These are phyloP conservation scores for Raffaelea deltoideospora DNA, from an alignment of 2,329 filamentous ascomycete genomes.

Conservation along the genomic window DNA sequence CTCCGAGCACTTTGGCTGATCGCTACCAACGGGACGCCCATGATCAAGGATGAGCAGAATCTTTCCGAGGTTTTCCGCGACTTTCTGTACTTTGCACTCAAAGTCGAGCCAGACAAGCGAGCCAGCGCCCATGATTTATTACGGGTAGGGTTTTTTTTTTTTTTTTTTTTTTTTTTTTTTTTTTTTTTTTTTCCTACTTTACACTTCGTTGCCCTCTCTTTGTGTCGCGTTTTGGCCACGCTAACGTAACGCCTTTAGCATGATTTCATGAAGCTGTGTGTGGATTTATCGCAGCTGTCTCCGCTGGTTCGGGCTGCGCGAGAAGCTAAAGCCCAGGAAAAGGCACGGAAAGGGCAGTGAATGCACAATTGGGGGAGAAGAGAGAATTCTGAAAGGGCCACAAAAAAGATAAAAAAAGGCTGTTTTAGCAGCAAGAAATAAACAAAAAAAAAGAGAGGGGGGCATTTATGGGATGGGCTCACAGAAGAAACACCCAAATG, in stretches of 20 bases:
- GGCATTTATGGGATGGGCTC: too few species aligned
- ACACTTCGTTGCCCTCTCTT: conserved; percentile 9
- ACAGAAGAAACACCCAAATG: too few species aligned
- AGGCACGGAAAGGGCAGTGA: conserved; percentile 56
- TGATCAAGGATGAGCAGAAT: conserved; percentile 83
- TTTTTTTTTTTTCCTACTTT: conserved; percentile 1
- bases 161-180: background rate
- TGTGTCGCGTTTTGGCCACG: too few species aligned
- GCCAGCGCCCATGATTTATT: conserved; percentile 88
- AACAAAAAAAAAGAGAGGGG: too few species aligned
- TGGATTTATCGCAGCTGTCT: conserved; percentile 61
- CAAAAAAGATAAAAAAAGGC: too few species aligned
- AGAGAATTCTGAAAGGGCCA: too few species aligned
- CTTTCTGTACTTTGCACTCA: conserved; percentile 83
- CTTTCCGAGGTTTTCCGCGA: conserved; percentile 73
- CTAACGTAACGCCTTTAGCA: conserved; percentile 35
- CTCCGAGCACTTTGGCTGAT: conserved; percentile 89
- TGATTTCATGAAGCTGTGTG: conserved; percentile 64
- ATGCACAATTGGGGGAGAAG: too few species aligned
- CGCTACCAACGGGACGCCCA: conserved; percentile 87
- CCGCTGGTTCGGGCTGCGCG: conserved; percentile 78
- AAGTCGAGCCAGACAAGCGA: conserved; percentile 93
- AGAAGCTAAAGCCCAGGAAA: conserved; percentile 73
- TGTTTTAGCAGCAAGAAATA: background rate
- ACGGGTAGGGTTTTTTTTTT: conserved; percentile 45